Base-by-base conservation (phyloP, 2,329 filamentous ascomycete genomes). In the Onygenales sp. region DNA sequence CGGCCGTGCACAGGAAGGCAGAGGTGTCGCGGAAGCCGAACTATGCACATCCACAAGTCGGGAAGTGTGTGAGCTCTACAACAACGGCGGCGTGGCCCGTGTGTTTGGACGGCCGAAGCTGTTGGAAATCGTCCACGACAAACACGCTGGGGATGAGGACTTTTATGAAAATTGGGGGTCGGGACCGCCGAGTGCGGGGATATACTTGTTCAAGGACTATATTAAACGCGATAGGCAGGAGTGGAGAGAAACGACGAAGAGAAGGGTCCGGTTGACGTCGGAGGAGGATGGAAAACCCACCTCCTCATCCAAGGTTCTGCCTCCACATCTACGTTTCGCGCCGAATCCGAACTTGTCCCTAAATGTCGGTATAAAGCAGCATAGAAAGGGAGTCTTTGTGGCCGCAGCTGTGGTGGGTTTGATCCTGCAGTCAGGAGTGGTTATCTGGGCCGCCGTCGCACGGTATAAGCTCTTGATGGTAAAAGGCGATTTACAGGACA, bases 111-210 rank as follows among this genome's bases (percentile, higher is more conserved):
- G 63, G 17, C 67, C 68, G 1, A 64, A 60, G 31, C 64, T 70
- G 2, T 40, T 70, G 14, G 67, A 71, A 53, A 56, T 70, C 4
- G 57, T 70, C 21, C 54, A 68, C 70, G 17, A 59, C 69, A 31
- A 9, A 71, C 69, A 0, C 73, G 78, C 58, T 65, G 77, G 39
- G 70, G 47, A 70, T 59, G 66, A 67, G 13, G 69, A 73, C 59
- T 62, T 66, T 1, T 63, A 59, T 14, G 14, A 14, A 14, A 14
- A 14, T 14, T 14, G 14, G 14, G 14, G 2, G 14, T 14, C 14
- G 14, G 14, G 14, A 5, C 54, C 57, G 8, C 54, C 57, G 8
- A 55, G 57, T 13, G 56, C 66, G 48, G 63, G 65, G 14, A 65
- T 62, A 6, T 56, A 34, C 32, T 13, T 37, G 6, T 42, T 51